Evolutionary conservation across 306 rosid genomes (phyloP).

Genomic region (Trifolium subterraneum): DNA sequence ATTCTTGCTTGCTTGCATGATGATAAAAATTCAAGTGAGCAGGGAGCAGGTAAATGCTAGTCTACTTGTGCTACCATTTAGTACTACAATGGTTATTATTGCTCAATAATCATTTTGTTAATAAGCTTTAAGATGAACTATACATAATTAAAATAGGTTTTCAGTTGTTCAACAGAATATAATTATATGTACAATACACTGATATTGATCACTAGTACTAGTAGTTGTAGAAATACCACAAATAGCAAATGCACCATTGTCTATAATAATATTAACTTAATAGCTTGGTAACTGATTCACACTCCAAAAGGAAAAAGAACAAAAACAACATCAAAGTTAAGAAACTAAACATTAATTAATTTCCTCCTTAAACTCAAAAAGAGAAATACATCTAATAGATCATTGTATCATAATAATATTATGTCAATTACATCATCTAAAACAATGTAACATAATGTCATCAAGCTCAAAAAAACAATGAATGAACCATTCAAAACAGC

Average conservation of each 20-base stretch:
- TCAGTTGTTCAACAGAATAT: background rate
- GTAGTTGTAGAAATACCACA: background rate
- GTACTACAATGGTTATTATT: background rate
- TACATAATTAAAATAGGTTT: constrained; percentile 3
- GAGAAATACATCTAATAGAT: constrained; percentile 36
- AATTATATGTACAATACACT: background rate
- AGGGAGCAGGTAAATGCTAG: constrained; percentile 25
- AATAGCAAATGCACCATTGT: constrained; percentile 31
- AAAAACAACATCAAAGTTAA: background rate
- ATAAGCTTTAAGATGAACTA: background rate
- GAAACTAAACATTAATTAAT: constrained; percentile 31
- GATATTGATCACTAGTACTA: background rate
- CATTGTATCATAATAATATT: constrained; percentile 27
- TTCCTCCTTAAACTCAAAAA: constrained; percentile 37
- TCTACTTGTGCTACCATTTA: background rate
- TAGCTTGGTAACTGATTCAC: constrained; percentile 37
- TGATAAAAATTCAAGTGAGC: constrained; percentile 23
- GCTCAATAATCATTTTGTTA: constrained; percentile 10
- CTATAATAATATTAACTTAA: background rate
- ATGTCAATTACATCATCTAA: constrained; percentile 42
- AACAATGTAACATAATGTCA: constrained; percentile 42
- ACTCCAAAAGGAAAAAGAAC: constrained; percentile 8
- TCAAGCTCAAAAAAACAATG: constrained; percentile 41
- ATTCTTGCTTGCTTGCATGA: constrained; percentile 45
- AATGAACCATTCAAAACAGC: constrained; percentile 38